Percentiles rank a stretch among this genome's conserved stretches.
phyloP scores from a whole-genome alignment of 768 basidiomycete genomes.

The Mycena alexandri region DNA sequence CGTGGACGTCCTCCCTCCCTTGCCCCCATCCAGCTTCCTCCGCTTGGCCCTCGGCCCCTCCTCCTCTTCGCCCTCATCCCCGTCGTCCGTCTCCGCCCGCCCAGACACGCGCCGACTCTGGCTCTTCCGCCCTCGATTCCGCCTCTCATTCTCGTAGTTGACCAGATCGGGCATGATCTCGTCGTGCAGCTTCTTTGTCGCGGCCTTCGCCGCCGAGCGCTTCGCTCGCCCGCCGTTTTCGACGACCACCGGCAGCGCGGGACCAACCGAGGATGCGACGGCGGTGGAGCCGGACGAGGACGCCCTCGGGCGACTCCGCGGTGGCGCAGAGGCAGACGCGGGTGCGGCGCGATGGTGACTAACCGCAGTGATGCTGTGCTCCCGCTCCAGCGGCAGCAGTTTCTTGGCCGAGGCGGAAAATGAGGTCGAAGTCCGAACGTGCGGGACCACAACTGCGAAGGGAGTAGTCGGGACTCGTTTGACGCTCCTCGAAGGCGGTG shows the following conservation, averaged over 20 bases:
- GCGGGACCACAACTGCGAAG: slow-evolving; percentile 14
- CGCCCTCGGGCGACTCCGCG: slow-evolving; percentile 9
- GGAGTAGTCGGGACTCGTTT: slow-evolving; percentile 10
- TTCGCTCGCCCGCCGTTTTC: slow-evolving; percentile 41
- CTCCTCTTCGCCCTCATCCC: slow-evolving; percentile 41
- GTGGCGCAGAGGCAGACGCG: slow-evolving; percentile 21
- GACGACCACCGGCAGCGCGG: slow-evolving; percentile 13
- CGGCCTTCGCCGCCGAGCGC: slow-evolving; percentile 60
- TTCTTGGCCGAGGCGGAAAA: slow-evolving; percentile 21
- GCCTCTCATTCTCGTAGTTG: slow-evolving; percentile 77
- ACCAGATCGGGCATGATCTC: slow-evolving; percentile 85
- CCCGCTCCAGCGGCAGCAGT: slow-evolving; percentile 5
- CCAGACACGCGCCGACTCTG: slow-evolving; percentile 49
- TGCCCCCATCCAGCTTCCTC: slow-evolving; percentile 25
- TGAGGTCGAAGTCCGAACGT: background rate
- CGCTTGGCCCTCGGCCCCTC: slow-evolving; percentile 22
- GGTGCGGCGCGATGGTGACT: slow-evolving; percentile 21
- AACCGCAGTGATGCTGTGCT: slow-evolving; percentile 4
- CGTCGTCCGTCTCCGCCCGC: slow-evolving; percentile 41
- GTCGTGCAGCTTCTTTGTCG: slow-evolving; percentile 66
- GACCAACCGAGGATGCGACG: slow-evolving; percentile 12
- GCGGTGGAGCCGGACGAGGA: slow-evolving; percentile 35
- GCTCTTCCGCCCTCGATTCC: slow-evolving; percentile 50
- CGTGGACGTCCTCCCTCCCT: slow-evolving; percentile 35
- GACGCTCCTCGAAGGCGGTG: slow-evolving; percentile 10